phyloP scores from a whole-genome alignment of 495 filamentous ascomycete species.

The Pyrenopolyporus hunteri region DNA sequence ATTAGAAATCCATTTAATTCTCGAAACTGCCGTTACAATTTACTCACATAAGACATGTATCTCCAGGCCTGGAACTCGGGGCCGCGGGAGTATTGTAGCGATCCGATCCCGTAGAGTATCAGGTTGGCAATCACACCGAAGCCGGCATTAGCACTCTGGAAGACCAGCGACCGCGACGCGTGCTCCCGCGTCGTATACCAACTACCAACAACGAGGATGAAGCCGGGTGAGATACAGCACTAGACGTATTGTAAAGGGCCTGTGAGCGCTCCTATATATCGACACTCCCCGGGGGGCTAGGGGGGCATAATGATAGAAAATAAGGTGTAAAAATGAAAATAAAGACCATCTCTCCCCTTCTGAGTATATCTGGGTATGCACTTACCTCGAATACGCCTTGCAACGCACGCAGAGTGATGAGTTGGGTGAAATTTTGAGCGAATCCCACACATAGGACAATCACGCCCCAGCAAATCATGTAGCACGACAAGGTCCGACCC shows the following conservation, averaged over 20 bases:
- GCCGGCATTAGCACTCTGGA: constrained; percentile 51
- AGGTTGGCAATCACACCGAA: constrained; percentile 48
- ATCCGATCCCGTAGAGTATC: constrained; percentile 50
- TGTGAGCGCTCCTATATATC: neutral
- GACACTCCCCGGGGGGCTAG: no score
- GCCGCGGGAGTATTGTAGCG: constrained; percentile 32
- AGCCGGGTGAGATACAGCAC: constrained; percentile 50
- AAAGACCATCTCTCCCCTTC: neutral
- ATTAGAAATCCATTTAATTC: neutral
- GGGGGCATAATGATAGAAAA: neutral
- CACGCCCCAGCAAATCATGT: constrained; percentile 44
- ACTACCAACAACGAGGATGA: constrained; percentile 43
- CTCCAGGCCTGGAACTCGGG: constrained; percentile 46
- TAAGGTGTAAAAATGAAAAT: neutral
- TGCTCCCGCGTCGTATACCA: constrained; percentile 50
- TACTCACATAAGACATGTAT: constrained; percentile 45
- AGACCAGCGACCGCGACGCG: constrained; percentile 45
- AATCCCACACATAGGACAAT: constrained; percentile 41
- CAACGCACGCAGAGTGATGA: constrained; percentile 42
- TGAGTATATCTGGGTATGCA: neutral
- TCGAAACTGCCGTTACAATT: neutral
- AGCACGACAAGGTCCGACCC: constrained; percentile 44
- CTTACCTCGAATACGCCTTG: constrained; percentile 47
- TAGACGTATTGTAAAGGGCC: neutral
- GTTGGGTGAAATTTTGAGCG: constrained; percentile 44